phyloP scores from a whole-genome alignment of 176 grass and related monocot species.

The Oryza glaberrima region DNA sequence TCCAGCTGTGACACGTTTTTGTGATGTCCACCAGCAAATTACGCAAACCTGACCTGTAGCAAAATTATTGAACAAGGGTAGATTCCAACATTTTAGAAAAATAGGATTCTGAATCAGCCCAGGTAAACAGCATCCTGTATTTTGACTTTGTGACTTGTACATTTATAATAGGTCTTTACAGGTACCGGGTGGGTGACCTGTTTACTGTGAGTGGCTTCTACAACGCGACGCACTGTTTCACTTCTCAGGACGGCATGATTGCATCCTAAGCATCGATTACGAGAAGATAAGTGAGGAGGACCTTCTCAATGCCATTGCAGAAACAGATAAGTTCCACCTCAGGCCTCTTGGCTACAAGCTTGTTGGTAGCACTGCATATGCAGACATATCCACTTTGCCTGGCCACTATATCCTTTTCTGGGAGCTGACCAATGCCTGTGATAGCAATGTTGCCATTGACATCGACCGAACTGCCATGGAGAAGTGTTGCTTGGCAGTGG shows the following conservation, averaged over 20 bases:
- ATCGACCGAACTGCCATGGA: neutral
- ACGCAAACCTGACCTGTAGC: no score
- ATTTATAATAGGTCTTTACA: constrained; percentile 32
- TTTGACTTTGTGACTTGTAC: neutral
- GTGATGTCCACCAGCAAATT: no score
- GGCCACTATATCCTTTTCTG: constrained; percentile 27
- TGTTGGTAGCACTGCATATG: constrained; percentile 28
- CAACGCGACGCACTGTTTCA: constrained; percentile 11
- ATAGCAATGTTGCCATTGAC: neutral
- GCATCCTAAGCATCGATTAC: neutral
- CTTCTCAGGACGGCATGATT: neutral
- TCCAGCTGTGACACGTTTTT: no score
- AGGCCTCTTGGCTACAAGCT: constrained; percentile 24
- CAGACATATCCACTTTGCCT: constrained; percentile 23
- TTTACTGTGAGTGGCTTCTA: constrained; percentile 25
- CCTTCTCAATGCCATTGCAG: constrained; percentile 32
- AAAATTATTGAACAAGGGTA: neutral
- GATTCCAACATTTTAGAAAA: neutral
- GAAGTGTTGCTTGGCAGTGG: constrained; percentile 13
- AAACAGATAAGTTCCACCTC: constrained; percentile 9
- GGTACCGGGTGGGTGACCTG: constrained; percentile 37
- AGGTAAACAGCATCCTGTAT: neutral
- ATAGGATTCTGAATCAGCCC: neutral
- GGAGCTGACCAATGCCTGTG: constrained; percentile 6
- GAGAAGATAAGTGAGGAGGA: constrained; percentile 8